These are phyloP conservation scores for Blastobotrys robertii DNA, from an alignment of 805 yeast species.

Conservation along the genomic window DNA sequence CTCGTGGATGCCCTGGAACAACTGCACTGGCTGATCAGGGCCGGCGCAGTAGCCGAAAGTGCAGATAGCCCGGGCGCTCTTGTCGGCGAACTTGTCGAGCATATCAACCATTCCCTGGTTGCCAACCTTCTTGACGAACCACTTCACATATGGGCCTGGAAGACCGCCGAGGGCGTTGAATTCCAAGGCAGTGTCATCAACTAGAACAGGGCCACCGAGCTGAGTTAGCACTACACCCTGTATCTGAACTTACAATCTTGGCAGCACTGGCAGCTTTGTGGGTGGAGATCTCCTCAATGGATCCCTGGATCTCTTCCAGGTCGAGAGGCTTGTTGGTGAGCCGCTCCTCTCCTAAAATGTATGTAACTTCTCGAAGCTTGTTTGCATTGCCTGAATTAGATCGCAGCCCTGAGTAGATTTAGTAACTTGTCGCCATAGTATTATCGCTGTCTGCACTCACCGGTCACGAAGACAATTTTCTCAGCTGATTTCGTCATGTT, in stretches of 20 bases:
- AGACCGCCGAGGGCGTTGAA: slow-evolving; percentile 71
- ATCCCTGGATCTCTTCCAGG: slow-evolving; percentile 84
- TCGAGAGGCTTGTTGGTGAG: slow-evolving; percentile 64
- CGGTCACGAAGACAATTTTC: slow-evolving; percentile 9
- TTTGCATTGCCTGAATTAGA: slow-evolving; percentile 67
- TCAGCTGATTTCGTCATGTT: neutral
- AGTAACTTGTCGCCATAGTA: neutral
- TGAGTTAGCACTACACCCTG: slow-evolving; percentile 3
- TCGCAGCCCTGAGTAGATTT: neutral
- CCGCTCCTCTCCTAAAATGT: slow-evolving; percentile 41
- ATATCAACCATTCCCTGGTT: slow-evolving; percentile 66
- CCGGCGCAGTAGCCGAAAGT: slow-evolving; percentile 88
- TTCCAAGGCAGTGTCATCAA: slow-evolving; percentile 89
- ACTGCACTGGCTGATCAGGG: slow-evolving; percentile 57
- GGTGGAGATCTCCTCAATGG: slow-evolving; percentile 68
- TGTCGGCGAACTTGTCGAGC: slow-evolving; percentile 73
- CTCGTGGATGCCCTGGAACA: slow-evolving; percentile 76
- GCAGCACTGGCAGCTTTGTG: slow-evolving; percentile 77
- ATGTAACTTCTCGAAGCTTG: slow-evolving; percentile 76
- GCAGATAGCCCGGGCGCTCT: slow-evolving; percentile 78
- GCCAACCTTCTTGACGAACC: slow-evolving; percentile 79
- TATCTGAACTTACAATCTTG: slow-evolving; percentile 26
- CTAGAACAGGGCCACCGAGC: slow-evolving; percentile 73
- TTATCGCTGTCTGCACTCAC: neutral
- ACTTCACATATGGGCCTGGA: slow-evolving; percentile 93